phyloP scores from a whole-genome alignment of 176 grass and related monocot genomes.

The Oryza coarctata region DNA sequence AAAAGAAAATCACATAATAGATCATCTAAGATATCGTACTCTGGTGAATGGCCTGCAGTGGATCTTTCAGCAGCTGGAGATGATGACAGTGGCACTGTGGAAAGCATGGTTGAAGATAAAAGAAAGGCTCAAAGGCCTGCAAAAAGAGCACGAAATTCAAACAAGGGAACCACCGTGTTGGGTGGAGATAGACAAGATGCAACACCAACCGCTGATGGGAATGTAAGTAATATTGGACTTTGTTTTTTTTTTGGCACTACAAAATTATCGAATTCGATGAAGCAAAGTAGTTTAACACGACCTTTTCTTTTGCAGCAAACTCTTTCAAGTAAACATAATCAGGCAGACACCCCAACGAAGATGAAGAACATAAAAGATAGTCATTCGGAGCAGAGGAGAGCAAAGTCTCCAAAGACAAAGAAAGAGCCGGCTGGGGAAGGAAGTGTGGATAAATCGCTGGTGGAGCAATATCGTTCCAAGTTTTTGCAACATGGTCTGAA shows the following conservation, averaged over 20 bases:
- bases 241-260: not conserved
- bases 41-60: conserved; percentile 15
- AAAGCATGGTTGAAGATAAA: not conserved
- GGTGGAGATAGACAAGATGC: conserved; percentile 13
- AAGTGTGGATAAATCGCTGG: conserved; percentile 63
- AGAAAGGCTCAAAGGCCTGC: conserved; percentile 35
- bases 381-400: conserved; percentile 33
- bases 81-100: not conserved
- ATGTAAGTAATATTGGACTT: conserved; percentile 30
- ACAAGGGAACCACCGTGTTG: conserved; percentile 15
- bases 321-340: not conserved
- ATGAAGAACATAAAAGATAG: conserved; percentile 49
- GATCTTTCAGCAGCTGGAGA: conserved; percentile 27
- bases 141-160: conserved; percentile 49
- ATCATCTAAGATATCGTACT: conserved; percentile 36
- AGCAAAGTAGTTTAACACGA: not conserved
- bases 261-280: conserved; percentile 17
- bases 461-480: conserved; percentile 73
- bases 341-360: conserved; percentile 28
- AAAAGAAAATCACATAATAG: conserved; percentile 20
- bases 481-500: conserved; percentile 54
- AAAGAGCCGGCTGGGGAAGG: conserved; percentile 37
- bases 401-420: conserved; percentile 24
- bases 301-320: conserved; percentile 43
- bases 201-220: conserved; percentile 18